Percentiles rank a stretch among this genome's conserved stretches.
Evolutionary conservation across 2,329 filamentous ascomycete genomes (phyloP).

Genomic region (Spiromastix sp.): DNA sequence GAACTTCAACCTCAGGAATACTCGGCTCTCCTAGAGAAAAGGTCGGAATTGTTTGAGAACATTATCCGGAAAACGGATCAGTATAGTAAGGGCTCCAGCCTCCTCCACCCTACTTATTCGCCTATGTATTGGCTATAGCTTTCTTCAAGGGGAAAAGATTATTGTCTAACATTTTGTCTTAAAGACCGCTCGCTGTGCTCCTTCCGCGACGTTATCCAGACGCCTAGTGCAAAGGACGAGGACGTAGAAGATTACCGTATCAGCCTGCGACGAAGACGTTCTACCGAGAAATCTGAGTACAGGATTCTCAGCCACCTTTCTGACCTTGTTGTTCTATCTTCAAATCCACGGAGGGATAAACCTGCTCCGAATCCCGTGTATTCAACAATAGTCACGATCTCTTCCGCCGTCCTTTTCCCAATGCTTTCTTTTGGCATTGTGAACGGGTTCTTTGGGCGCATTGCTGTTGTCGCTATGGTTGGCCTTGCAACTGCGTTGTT

Average conservation of each 20-base stretch:
- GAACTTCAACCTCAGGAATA: constrained; percentile 39
- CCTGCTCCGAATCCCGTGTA: constrained; percentile 18
- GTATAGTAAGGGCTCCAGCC: constrained; percentile 41
- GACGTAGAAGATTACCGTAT: constrained; percentile 42
- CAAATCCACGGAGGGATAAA: too few species aligned
- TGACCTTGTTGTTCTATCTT: constrained; percentile 36
- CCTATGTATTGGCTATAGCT: too few species aligned
- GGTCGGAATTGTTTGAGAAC: constrained; percentile 43
- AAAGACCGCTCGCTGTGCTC: constrained; percentile 32
- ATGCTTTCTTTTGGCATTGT: constrained; percentile 50
- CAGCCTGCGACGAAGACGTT: constrained; percentile 43
- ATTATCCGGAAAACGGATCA: constrained; percentile 50
- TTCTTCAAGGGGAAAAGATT: not conserved
- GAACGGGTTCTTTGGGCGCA: constrained; percentile 45
- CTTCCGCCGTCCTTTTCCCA: constrained; percentile 45
- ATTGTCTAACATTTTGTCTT: constrained; percentile 4
- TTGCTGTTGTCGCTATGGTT: constrained; percentile 47
- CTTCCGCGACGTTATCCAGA: constrained; percentile 38
- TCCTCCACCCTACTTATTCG: not conserved
- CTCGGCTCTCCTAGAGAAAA: constrained; percentile 43
- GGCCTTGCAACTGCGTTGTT: constrained; percentile 36
- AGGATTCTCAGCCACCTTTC: constrained; percentile 44
- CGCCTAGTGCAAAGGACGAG: constrained; percentile 33
- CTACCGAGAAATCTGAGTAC: constrained; percentile 41
- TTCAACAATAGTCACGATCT: constrained; percentile 36